Evolutionary conservation across 2,329 filamentous ascomycete species (phyloP).

Genomic region (Apiospora arundinis): DNA sequence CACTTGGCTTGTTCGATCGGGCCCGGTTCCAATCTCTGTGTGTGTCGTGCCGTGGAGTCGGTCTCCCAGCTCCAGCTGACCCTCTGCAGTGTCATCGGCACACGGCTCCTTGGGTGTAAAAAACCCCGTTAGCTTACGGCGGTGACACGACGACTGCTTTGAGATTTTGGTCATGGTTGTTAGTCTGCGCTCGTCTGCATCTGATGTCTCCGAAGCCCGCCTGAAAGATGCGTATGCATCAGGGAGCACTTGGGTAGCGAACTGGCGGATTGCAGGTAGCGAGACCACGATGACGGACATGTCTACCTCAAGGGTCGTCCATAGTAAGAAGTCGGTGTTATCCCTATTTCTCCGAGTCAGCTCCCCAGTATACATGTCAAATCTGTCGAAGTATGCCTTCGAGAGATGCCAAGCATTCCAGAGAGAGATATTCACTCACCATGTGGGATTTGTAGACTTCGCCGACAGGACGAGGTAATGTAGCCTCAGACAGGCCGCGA

Average conservation of each 20-base stretch:
- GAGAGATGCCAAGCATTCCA: too few relatives aligned
- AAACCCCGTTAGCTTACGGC: neutral
- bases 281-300: constrained; percentile 50
- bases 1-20: neutral
- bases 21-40: neutral
- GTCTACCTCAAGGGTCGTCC: constrained; percentile 51
- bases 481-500: constrained; percentile 45
- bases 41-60: neutral
- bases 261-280: constrained; percentile 46
- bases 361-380: too few relatives aligned
- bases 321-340: constrained; percentile 46
- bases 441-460: constrained; percentile 40
- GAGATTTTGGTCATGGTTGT: constrained; percentile 8
- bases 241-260: constrained; percentile 29
- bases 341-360: constrained; percentile 21
- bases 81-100: neutral
- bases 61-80: constrained; percentile 11
- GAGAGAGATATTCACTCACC: constrained; percentile 1
- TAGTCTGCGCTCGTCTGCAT: neutral
- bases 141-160: neutral
- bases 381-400: neutral
- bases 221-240: constrained; percentile 1
- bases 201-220: neutral
- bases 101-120: neutral
- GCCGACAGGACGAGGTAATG: constrained; percentile 43